Percentiles rank a stretch among this genome's conserved stretches.
These are phyloP conservation scores for Rhodotorula sp. DNA, from an alignment of 1,284 basidiomycete genomes.

Conservation along the genomic window DNA sequence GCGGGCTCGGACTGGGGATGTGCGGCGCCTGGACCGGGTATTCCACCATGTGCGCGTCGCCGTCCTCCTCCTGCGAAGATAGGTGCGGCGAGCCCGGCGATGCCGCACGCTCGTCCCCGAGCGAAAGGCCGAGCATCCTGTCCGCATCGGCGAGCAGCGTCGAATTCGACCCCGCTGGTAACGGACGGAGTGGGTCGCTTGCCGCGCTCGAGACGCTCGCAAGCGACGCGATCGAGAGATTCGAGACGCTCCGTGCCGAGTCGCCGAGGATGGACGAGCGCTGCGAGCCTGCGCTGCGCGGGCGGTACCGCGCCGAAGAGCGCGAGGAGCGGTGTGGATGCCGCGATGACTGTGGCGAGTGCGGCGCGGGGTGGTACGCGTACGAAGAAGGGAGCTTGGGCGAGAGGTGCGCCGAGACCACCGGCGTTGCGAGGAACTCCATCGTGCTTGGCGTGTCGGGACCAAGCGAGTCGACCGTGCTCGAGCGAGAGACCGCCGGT, in stretches of 20 bases:
- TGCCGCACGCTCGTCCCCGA: not conserved
- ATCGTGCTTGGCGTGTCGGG: conserved; percentile 24
- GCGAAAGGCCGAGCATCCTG: conserved; percentile 12
- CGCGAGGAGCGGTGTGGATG: not conserved
- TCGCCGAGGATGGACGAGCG: conserved; percentile 8
- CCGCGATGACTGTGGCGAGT: not conserved
- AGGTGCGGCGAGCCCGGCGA: not conserved
- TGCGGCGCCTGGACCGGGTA: not conserved
- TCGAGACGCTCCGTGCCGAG: conserved; percentile 13
- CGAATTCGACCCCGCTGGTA: not conserved
- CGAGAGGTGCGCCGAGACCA: not conserved
- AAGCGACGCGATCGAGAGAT: conserved; percentile 9
- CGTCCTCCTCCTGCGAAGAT: not conserved
- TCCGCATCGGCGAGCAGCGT: conserved; percentile 1
- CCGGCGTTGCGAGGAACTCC: conserved; percentile 9
- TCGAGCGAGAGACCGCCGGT: conserved; percentile 17
- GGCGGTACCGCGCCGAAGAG: not conserved
- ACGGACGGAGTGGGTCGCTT: conserved; percentile 3
- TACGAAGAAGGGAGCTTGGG: not conserved
- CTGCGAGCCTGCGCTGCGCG: conserved; percentile 5
- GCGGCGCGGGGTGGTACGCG: not conserved
- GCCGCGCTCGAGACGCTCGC: not conserved
- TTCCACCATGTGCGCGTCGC: not conserved
- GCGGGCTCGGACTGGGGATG: not conserved
- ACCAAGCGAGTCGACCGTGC: conserved; percentile 25